Conservation (phyloP, 768 basidiomycete species). For the Trichaptum fuscoviolaceum region DNA sequence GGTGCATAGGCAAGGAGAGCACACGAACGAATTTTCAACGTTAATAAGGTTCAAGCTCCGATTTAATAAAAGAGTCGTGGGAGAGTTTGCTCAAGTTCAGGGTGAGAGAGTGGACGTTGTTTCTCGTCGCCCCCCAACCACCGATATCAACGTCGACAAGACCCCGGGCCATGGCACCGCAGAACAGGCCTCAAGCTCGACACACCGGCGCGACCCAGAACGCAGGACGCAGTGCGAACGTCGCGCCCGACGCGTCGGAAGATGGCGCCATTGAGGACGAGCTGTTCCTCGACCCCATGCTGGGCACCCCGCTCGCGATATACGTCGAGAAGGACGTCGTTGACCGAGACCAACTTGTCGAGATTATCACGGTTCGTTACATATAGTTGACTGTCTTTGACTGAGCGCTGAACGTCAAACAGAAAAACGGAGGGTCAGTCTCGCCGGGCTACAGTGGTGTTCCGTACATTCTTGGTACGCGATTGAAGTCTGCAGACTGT, state of each 20-base stretch:
- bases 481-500: constrained; percentile 13
- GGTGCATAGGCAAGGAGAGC: too few relatives aligned
- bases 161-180: constrained; percentile 4
- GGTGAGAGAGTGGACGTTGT: constrained; percentile 1
- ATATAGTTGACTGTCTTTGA: constrained; percentile 6
- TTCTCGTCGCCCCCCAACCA: constrained; percentile 5
- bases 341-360: constrained; percentile 58
- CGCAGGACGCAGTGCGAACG: background rate
- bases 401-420: constrained; percentile 12
- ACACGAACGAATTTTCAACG: too few relatives aligned
- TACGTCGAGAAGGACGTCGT: constrained; percentile 80
- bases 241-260: background rate
- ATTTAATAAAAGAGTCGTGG: background rate
- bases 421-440: constrained; percentile 77
- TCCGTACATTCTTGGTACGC: constrained; percentile 70
- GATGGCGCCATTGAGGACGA: constrained; percentile 20
- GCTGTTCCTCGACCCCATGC: constrained; percentile 79
- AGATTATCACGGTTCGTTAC: constrained; percentile 59
- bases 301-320: constrained; percentile 67
- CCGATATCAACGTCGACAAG: constrained; percentile 4
- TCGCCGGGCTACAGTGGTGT: constrained; percentile 75
- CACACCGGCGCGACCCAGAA: background rate
- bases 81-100: background rate
- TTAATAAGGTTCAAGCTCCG: constrained; percentile 3
- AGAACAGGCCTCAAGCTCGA: constrained; percentile 1